A percentile compares a stretch with the other conserved stretches of the same genome.
These are phyloP conservation scores for Daldinia grandis DNA, from an alignment of 495 filamentous ascomycete genomes.

Conservation along the genomic window DNA sequence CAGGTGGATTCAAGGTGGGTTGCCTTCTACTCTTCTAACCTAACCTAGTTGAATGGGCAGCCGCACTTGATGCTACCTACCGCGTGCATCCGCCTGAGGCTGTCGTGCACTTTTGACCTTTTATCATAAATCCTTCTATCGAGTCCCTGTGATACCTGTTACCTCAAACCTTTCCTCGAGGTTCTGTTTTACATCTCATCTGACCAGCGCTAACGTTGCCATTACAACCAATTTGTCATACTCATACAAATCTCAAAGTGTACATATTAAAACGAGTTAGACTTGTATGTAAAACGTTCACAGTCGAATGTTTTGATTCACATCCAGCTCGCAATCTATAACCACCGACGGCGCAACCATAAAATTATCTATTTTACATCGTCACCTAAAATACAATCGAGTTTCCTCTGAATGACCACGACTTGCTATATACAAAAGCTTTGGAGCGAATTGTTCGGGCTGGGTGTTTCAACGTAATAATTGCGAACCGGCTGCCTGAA, in stretches of 20 bases:
- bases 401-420: constrained; percentile 24
- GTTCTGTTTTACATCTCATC: not conserved
- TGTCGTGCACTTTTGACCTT: constrained; percentile 26
- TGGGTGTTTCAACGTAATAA: constrained; percentile 18
- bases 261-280: constrained; percentile 5
- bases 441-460: constrained; percentile 19
- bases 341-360: constrained; percentile 24
- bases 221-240: constrained; percentile 27
- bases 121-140: constrained; percentile 19
- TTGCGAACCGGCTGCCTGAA: constrained; percentile 29
- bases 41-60: constrained; percentile 30
- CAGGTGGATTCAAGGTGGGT: constrained; percentile 22
- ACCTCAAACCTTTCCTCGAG: not conserved
- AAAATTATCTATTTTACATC: constrained; percentile 6
- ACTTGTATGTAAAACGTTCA: not conserved
- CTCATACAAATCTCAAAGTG: constrained; percentile 28
- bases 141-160: constrained; percentile 19
- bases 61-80: constrained; percentile 36
- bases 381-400: constrained; percentile 4
- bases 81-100: constrained; percentile 30
- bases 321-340: constrained; percentile 16
- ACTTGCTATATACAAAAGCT: constrained; percentile 15
- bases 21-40: not conserved
- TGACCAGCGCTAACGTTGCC: not conserved
- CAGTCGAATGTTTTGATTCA: constrained; percentile 23